A percentile compares a stretch with the other conserved stretches of the same genome.
Evolutionary conservation across 148 eudicot genomes (phyloP).

Genomic region (Rheum nobile): DNA sequence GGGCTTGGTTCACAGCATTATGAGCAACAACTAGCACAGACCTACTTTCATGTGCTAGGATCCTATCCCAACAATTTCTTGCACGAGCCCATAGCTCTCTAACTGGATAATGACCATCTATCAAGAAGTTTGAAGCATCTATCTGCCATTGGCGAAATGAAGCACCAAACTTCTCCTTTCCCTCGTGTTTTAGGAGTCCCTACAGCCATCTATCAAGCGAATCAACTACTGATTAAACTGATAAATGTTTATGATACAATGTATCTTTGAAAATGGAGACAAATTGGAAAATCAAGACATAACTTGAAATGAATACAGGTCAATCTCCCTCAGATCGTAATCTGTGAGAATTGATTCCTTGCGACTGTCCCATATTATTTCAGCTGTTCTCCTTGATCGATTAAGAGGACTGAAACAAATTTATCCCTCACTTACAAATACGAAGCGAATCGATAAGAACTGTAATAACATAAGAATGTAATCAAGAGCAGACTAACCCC

Average conservation of each 20-base stretch:
- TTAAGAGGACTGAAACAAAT: conserved; percentile 52
- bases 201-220: conserved; percentile 22
- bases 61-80: conserved; percentile 69
- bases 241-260: background rate
- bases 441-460: background rate
- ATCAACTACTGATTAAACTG: conserved; percentile 14
- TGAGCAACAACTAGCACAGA: conserved; percentile 98
- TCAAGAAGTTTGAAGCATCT: conserved; percentile 73
- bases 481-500: background rate
- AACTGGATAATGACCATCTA: conserved; percentile 85
- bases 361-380: conserved; percentile 79
- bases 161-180: conserved; percentile 60
- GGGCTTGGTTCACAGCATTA: conserved; percentile 98
- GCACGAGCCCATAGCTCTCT: conserved; percentile 91
- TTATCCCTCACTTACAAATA: background rate
- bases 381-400: conserved; percentile 90
- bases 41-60: conserved; percentile 63
- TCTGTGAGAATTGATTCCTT: conserved; percentile 65
- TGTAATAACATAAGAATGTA: background rate
- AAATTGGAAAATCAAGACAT: conserved; percentile 20
- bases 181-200: conserved; percentile 95
- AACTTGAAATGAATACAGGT: conserved; percentile 88
- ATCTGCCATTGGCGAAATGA: conserved; percentile 73
- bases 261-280: background rate
- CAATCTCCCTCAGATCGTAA: conserved; percentile 72